These are phyloP conservation scores for Alternaria conjuncta DNA, from an alignment of 2,329 filamentous ascomycete species.

Conservation along the genomic window DNA sequence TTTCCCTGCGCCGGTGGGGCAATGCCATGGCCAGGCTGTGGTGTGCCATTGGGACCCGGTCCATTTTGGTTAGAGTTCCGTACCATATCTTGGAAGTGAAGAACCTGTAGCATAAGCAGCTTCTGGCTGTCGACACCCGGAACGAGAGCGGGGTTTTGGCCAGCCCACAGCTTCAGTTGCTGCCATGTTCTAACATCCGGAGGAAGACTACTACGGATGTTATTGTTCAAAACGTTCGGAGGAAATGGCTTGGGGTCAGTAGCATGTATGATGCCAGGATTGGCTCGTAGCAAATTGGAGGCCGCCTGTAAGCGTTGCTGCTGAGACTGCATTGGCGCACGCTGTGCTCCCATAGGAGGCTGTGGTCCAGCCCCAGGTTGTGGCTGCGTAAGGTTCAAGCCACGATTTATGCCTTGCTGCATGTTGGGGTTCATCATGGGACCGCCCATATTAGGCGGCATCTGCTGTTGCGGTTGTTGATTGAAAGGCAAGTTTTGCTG, in stretches of 20 bases:
- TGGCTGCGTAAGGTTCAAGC: slow-evolving; percentile 40
- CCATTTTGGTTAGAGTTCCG: slow-evolving; percentile 29
- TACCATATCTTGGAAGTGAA: slow-evolving; percentile 54
- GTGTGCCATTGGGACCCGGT: slow-evolving; percentile 25
- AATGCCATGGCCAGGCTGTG: slow-evolving; percentile 28
- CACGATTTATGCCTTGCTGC: slow-evolving; percentile 28
- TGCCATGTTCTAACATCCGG: slow-evolving; percentile 62
- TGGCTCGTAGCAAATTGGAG: slow-evolving; percentile 36
- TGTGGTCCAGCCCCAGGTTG: slow-evolving; percentile 32
- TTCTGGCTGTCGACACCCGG: slow-evolving; percentile 36
- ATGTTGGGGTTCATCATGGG: slow-evolving; percentile 41
- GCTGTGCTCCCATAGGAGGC: slow-evolving; percentile 32
- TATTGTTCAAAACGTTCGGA: slow-evolving; percentile 34
- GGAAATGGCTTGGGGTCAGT: slow-evolving; percentile 43
- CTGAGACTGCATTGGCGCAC: slow-evolving; percentile 29
- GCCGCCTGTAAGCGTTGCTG: slow-evolving; percentile 37
- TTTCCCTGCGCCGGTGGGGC: slow-evolving; percentile 52
- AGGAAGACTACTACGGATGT: slow-evolving; percentile 49
- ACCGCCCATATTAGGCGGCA: slow-evolving; percentile 28
- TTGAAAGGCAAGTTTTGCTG: slow-evolving; percentile 44
- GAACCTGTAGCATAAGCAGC: slow-evolving; percentile 46
- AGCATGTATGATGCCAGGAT: slow-evolving; percentile 42
- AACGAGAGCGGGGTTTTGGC: slow-evolving; percentile 50
- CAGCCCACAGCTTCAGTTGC: slow-evolving; percentile 62
- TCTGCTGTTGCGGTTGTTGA: slow-evolving; percentile 31